These are phyloP conservation scores for Albifimbria verrucaria DNA, from an alignment of 2,329 filamentous ascomycete species.

Conservation along the genomic window DNA sequence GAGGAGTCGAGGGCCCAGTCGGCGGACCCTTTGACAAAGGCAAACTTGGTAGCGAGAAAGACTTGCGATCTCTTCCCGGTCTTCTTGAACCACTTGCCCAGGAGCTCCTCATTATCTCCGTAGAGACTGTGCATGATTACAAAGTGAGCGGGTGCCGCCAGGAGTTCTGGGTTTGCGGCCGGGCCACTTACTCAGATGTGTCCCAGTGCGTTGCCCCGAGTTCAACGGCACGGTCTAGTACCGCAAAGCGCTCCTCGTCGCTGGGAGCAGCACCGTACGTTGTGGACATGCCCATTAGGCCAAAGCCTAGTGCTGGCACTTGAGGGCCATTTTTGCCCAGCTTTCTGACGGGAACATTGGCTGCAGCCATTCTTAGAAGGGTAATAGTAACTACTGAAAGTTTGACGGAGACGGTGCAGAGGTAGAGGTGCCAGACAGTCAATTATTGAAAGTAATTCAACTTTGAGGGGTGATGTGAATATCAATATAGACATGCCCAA, in stretches of 20 bases:
- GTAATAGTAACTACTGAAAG: no score
- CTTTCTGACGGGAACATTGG: no score
- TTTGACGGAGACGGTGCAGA: no score
- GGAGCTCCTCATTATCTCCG: slow-evolving; percentile 40
- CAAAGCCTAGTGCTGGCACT: slow-evolving; percentile 43
- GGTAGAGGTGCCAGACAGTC: no score
- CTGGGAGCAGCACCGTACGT: slow-evolving; percentile 13
- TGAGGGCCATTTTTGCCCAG: slow-evolving; percentile 43
- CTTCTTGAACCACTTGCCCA: slow-evolving; percentile 44
- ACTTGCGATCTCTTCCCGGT: slow-evolving; percentile 41
- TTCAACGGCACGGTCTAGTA: slow-evolving; percentile 40
- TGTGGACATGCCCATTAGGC: slow-evolving; percentile 37
- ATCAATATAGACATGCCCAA: no score
- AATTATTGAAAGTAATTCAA: no score
- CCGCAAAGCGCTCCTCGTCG: slow-evolving; percentile 35
- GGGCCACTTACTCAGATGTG: no score
- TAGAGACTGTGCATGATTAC: slow-evolving; percentile 38
- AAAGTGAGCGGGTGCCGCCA: no score
- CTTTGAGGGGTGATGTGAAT: no score
- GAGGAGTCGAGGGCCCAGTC: no score
- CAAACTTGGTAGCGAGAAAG: slow-evolving; percentile 35
- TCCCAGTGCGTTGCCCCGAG: slow-evolving; percentile 42
- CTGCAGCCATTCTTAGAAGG: no score
- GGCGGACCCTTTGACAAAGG: slow-evolving; percentile 10
- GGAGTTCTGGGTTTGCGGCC: no score